These are phyloP conservation scores for Solanum neorickii DNA, from an alignment of 257 asterid species.

Conservation along the genomic window DNA sequence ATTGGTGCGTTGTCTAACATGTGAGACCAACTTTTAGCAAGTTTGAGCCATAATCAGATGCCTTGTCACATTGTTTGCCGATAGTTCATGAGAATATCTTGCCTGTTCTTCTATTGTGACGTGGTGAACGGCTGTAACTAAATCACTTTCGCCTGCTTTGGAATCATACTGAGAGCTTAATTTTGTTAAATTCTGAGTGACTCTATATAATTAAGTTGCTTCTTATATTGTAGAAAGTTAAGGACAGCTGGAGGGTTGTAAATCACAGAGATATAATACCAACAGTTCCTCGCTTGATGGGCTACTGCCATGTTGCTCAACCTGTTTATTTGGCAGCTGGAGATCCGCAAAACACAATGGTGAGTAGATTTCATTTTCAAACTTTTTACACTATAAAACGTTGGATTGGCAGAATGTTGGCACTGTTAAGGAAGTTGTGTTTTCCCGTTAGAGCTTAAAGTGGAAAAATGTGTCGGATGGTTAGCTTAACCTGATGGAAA, in stretches of 20 bases:
- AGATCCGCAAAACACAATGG: conserved; percentile 31
- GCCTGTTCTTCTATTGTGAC: neutral
- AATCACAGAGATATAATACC: conserved; percentile 97
- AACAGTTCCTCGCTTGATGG: conserved; percentile 97
- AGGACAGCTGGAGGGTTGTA: conserved; percentile 92
- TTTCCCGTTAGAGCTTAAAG: neutral
- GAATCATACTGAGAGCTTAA: neutral
- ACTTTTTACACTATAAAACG: neutral
- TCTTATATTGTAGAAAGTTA: conserved; percentile 50
- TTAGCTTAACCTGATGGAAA: neutral
- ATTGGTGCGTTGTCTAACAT: neutral
- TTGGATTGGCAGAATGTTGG: neutral
- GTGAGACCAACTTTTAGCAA: neutral
- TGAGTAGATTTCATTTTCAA: conserved; percentile 13
- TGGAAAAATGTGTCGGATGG: neutral
- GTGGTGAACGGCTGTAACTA: neutral
- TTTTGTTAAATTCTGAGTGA: neutral
- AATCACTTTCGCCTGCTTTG: neutral
- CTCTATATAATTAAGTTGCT: neutral
- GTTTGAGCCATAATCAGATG: neutral
- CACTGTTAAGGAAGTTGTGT: neutral
- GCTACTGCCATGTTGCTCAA: conserved; percentile 97
- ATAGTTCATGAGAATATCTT: neutral
- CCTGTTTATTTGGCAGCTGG: conserved; percentile 79
- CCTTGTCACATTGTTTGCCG: neutral